These are phyloP conservation scores for Fraxinus platypoda DNA, from an alignment of 305 asterid genomes.

Conservation along the genomic window DNA sequence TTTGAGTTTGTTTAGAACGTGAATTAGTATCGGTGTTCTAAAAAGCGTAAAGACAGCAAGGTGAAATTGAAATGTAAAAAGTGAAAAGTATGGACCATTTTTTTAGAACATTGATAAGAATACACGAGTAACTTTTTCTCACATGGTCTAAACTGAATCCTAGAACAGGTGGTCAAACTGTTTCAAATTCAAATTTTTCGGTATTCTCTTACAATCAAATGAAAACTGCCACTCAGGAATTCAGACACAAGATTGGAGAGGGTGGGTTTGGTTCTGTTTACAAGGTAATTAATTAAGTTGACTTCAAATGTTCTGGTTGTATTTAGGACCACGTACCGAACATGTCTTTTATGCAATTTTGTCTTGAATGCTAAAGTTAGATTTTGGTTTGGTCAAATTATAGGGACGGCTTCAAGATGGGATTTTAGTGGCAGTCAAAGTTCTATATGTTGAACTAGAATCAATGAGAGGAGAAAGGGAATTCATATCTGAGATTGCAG, in stretches of 20 bases:
- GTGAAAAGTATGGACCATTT: neutral
- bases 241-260: constrained; percentile 68
- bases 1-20: neutral
- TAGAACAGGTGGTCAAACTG: constrained; percentile 31
- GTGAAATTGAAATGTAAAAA: neutral
- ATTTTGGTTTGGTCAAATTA: constrained; percentile 19
- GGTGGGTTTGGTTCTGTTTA: constrained; percentile 74
- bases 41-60: neutral
- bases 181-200: constrained; percentile 28
- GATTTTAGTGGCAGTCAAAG: constrained; percentile 55
- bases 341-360: neutral
- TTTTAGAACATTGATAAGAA: neutral
- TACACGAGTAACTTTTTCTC: neutral
- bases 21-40: neutral
- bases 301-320: neutral
- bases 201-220: constrained; percentile 56
- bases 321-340: neutral
- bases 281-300: constrained; percentile 37
- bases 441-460: constrained; percentile 50
- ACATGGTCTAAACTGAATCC: neutral
- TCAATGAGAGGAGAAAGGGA: constrained; percentile 68
- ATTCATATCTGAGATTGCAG: constrained; percentile 64
- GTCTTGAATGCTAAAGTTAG: neutral
- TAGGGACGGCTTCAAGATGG: constrained; percentile 63
- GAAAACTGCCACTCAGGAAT: constrained; percentile 60